Evolutionary conservation across 2,329 filamentous ascomycete species (phyloP).

Genomic region (Phaeosphaeriaceae sp.): DNA sequence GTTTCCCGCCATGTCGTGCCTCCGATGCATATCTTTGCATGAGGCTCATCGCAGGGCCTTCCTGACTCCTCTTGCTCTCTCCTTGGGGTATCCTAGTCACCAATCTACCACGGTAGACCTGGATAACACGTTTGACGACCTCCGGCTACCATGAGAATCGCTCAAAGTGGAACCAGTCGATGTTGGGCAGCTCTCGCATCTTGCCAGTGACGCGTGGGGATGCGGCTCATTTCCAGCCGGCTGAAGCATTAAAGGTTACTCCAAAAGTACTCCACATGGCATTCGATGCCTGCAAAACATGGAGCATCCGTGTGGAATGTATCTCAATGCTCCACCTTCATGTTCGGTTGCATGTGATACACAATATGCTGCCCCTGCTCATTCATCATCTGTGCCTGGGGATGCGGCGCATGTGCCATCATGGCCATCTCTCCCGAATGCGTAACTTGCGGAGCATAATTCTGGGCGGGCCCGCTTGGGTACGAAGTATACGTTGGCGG

Average conservation of each 20-base stretch:
- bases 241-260: background rate
- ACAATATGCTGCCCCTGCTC: constrained; percentile 50
- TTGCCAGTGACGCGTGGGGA: background rate
- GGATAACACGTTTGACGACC: background rate
- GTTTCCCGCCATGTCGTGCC: background rate
- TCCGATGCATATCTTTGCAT: background rate
- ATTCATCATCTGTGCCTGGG: constrained; percentile 47
- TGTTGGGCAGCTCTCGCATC: background rate
- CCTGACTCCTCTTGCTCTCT: background rate
- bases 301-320: constrained; percentile 5
- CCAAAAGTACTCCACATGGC: background rate
- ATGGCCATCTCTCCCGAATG: constrained; percentile 47
- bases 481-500: constrained; percentile 38
- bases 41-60: background rate
- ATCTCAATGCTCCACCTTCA: constrained; percentile 50
- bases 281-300: constrained; percentile 7
- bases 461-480: constrained; percentile 34
- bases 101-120: background rate
- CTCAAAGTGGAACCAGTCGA: background rate
- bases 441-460: constrained; percentile 43
- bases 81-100: background rate
- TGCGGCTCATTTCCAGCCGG: background rate
- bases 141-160: background rate
- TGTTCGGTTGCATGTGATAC: constrained; percentile 49
- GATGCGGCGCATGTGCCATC: constrained; percentile 44